These are phyloP conservation scores for Lenzites betulinus DNA, from an alignment of 768 basidiomycete genomes.

Conservation along the genomic window DNA sequence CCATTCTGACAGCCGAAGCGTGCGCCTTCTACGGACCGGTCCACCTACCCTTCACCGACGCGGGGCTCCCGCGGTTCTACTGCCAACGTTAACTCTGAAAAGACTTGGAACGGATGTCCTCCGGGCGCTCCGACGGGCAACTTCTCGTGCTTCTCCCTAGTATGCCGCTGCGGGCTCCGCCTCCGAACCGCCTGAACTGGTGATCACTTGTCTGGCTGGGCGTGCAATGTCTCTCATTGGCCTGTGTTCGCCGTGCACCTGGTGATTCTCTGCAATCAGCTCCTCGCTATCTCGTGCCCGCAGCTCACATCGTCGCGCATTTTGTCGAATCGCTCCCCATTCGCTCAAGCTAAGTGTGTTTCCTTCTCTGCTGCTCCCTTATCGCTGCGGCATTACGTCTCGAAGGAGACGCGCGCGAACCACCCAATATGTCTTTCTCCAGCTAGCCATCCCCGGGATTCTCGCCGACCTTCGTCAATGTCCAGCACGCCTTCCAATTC, in stretches of 20 bases:
- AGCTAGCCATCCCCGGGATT: slow-evolving; percentile 8
- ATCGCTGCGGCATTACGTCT: slow-evolving; percentile 12
- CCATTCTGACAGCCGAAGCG: slow-evolving; percentile 7
- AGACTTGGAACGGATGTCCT: background rate
- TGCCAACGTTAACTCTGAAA: slow-evolving; percentile 9
- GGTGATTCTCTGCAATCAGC: background rate
- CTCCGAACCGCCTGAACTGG: background rate
- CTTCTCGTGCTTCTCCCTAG: slow-evolving; percentile 1
- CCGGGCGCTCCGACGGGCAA: slow-evolving; percentile 16
- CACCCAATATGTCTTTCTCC: slow-evolving; percentile 7
- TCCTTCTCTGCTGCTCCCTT: slow-evolving; percentile 2
- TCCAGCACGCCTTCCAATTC: background rate
- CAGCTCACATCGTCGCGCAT: background rate
- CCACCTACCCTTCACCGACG: background rate
- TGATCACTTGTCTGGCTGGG: background rate
- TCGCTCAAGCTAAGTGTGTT: background rate
- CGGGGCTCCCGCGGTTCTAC: slow-evolving; percentile 7
- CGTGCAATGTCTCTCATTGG: background rate
- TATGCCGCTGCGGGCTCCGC: background rate
- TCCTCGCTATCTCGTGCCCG: slow-evolving; percentile 6
- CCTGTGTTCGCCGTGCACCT: background rate
- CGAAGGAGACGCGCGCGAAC: background rate
- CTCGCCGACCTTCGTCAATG: background rate
- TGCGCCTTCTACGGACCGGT: slow-evolving; percentile 4
- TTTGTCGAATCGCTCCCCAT: background rate